phyloP scores from a whole-genome alignment of 139 green algal genomes.

The Micractinium conductrix region DNA sequence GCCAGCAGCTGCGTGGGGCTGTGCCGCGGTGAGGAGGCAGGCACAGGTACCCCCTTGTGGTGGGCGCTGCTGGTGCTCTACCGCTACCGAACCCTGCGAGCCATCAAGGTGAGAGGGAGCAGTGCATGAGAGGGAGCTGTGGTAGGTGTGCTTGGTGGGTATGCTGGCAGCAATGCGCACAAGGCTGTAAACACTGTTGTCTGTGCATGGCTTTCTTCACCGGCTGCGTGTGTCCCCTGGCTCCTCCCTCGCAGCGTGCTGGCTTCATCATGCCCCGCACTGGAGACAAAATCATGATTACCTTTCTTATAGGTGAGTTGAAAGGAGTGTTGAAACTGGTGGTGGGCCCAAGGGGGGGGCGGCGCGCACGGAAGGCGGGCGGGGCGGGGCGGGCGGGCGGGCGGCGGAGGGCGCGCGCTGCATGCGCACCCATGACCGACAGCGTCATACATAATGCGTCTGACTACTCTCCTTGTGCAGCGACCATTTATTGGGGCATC shows the following conservation, averaged over 20 bases:
- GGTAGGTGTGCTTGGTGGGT: neutral
- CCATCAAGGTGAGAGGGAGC: slow-evolving; percentile 53
- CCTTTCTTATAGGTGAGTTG: too few species aligned
- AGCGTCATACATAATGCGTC: too few species aligned
- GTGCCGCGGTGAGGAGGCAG: slow-evolving; percentile 54
- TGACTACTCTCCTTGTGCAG: slow-evolving; percentile 46
- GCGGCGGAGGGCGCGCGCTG: too few species aligned
- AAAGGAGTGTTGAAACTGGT: too few species aligned
- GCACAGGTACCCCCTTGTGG: slow-evolving; percentile 78
- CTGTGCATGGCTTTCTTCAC: too few species aligned
- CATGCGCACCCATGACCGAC: too few species aligned
- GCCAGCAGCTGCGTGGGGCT: neutral
- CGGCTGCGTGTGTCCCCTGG: neutral
- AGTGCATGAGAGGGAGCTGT: neutral
- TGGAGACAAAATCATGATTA: slow-evolving; percentile 66
- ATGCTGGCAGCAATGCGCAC: neutral
- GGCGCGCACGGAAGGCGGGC: too few species aligned
- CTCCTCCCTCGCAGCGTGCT: neutral
- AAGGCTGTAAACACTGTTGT: too few species aligned
- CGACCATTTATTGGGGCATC: slow-evolving; percentile 16
- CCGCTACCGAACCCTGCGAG: slow-evolving; percentile 71
- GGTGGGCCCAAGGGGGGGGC: too few species aligned
- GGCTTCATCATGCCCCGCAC: slow-evolving; percentile 68
- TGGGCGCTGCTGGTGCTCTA: slow-evolving; percentile 65
- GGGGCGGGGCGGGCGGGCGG: too few species aligned